Evolutionary conservation across 148 eudicot genomes (phyloP).

Genomic region (Camellia japonica): DNA sequence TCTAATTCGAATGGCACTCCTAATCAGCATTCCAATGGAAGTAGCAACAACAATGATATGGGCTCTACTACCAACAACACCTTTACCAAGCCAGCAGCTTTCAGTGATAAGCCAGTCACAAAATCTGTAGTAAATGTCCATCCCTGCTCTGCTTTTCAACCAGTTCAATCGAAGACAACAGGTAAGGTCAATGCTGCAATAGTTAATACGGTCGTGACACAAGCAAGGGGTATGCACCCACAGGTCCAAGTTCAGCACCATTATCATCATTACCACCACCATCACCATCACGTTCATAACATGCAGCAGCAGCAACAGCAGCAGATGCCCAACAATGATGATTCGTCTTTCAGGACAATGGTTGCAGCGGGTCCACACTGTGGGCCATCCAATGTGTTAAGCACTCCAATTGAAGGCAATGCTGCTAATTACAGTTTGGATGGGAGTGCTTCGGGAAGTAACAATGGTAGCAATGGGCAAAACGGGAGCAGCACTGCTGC

Average conservation of each 20-base stretch:
- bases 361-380: slow-evolving; percentile 28
- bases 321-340: slow-evolving; percentile 23
- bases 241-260: slow-evolving; percentile 50
- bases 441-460: slow-evolving; percentile 75
- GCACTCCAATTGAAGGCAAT: slow-evolving; percentile 38
- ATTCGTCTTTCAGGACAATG: slow-evolving; percentile 27
- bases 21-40: slow-evolving; percentile 55
- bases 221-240: slow-evolving; percentile 21
- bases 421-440: slow-evolving; percentile 47
- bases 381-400: slow-evolving; percentile 34
- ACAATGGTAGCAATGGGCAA: slow-evolving; percentile 53
- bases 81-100: slow-evolving; percentile 35
- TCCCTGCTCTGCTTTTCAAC: slow-evolving; percentile 38
- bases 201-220: slow-evolving; percentile 13
- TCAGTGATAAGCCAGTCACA: slow-evolving; percentile 29
- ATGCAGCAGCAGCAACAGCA: slow-evolving; percentile 35
- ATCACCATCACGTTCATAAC: slow-evolving; percentile 51
- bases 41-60: slow-evolving; percentile 74
- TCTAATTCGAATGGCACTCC: slow-evolving; percentile 42
- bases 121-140: slow-evolving; percentile 41
- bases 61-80: slow-evolving; percentile 59
- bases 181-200: slow-evolving; percentile 23
- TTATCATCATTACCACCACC: slow-evolving; percentile 55
- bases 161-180: slow-evolving; percentile 22
- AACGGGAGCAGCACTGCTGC: slow-evolving; percentile 41